Conservation (phyloP, 495 filamentous ascomycete species). For the Penicillium psychrofluorescens region DNA sequence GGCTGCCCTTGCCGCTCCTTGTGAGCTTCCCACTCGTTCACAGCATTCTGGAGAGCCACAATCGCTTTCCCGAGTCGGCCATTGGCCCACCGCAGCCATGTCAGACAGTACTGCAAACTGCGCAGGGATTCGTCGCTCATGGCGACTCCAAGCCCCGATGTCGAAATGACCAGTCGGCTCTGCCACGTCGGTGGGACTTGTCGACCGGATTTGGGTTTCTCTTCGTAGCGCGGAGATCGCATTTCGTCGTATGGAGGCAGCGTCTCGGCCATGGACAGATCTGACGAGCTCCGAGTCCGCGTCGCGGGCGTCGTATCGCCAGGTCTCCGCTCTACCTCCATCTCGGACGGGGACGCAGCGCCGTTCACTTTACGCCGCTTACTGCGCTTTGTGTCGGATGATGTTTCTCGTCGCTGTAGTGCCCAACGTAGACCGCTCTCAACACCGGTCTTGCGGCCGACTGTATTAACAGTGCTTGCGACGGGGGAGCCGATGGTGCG, state of each 20-base stretch:
- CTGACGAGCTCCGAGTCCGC: slow-evolving; percentile 30
- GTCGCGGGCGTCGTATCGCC: slow-evolving; percentile 4
- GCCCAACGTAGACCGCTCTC: slow-evolving; percentile 78
- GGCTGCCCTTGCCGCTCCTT: slow-evolving; percentile 7
- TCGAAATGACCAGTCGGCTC: slow-evolving; percentile 71
- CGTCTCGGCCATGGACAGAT: slow-evolving; percentile 53
- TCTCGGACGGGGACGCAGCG: slow-evolving; percentile 21
- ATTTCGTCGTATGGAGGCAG: slow-evolving; percentile 76
- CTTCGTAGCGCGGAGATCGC: slow-evolving; percentile 62
- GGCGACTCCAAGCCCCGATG: slow-evolving; percentile 76
- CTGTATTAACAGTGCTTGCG: slow-evolving; percentile 71
- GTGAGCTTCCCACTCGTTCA: slow-evolving; percentile 67
- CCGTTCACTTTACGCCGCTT: slow-evolving; percentile 51
- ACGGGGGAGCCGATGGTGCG: slow-evolving; percentile 72
- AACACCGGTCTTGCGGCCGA: slow-evolving; percentile 74
- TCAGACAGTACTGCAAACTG: slow-evolving; percentile 69
- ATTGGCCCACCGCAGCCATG: slow-evolving; percentile 70
- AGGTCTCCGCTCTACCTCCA: slow-evolving; percentile 35
- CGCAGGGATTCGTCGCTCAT: slow-evolving; percentile 78
- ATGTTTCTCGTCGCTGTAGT: slow-evolving; percentile 41
- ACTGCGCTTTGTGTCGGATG: slow-evolving; percentile 36
- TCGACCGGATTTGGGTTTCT: slow-evolving; percentile 21
- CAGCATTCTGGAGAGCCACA: slow-evolving; percentile 55
- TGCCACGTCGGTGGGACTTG: slow-evolving; percentile 55
- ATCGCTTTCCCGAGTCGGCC: slow-evolving; percentile 64